These are phyloP conservation scores for Dorcoceras hygrometricum DNA, from an alignment of 257 asterid species.

Conservation along the genomic window DNA sequence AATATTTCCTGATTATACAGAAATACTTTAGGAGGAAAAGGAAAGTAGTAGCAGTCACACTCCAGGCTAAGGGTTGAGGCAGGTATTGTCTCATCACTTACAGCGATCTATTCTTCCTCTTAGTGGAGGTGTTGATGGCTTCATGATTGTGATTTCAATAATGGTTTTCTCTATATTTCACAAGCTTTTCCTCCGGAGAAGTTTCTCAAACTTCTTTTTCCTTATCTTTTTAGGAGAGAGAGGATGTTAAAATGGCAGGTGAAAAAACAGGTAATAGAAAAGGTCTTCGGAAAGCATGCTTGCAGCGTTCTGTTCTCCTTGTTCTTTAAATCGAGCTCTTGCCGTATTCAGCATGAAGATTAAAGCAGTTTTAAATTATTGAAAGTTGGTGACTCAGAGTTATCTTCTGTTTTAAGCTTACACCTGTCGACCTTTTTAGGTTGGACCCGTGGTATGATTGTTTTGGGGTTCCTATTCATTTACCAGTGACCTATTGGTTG, in stretches of 20 bases:
- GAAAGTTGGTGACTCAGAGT: background rate
- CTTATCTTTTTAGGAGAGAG: background rate
- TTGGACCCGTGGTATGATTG: background rate
- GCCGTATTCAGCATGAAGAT: background rate
- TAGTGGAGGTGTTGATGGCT: background rate
- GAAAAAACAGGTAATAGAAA: background rate
- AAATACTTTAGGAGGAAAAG: constrained; percentile 1
- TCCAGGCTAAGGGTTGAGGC: background rate
- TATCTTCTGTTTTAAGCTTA: background rate
- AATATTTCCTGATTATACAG: no score
- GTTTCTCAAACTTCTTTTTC: background rate
- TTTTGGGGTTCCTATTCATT: background rate
- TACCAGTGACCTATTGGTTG: background rate
- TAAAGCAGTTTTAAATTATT: background rate
- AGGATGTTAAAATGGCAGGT: background rate
- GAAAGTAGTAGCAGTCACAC: background rate
- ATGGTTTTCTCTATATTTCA: background rate
- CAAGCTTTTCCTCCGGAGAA: background rate
- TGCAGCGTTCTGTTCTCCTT: background rate
- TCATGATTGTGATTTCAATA: no score
- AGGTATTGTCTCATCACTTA: background rate
- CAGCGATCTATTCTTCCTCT: background rate
- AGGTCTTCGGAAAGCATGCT: background rate
- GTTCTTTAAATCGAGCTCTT: background rate
- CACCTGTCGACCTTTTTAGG: background rate